A percentile compares a stretch with the other conserved stretches of the same genome.
phyloP scores from a whole-genome alignment of 208 protist species.

The Crithidia brevicula region DNA sequence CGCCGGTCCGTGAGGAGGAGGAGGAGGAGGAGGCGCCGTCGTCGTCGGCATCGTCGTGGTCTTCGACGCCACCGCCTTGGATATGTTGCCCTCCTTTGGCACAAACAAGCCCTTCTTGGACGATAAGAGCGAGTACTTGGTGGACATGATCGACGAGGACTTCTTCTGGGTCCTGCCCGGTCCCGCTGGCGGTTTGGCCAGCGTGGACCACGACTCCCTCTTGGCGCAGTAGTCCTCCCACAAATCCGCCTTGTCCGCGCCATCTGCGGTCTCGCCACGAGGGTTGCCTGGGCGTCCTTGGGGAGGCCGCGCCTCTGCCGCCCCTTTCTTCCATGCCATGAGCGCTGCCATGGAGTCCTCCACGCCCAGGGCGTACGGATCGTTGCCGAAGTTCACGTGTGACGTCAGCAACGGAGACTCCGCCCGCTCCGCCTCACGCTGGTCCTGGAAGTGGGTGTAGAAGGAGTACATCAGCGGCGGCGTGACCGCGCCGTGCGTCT shows the following conservation, averaged over 20 bases:
- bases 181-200: not conserved
- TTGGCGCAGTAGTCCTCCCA: conserved; percentile 14
- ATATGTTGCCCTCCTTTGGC: conserved; percentile 9
- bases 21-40: not conserved
- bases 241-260: not conserved
- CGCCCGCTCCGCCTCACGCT: not conserved
- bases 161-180: not conserved
- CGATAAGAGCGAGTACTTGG: conserved; percentile 7
- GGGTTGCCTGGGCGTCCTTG: too few relatives aligned
- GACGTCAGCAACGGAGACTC: not conserved
- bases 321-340: too few relatives aligned
- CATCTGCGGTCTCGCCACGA: not conserved
- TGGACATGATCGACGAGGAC: conserved; percentile 10
- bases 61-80: too few relatives aligned
- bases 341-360: not conserved
- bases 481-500: too few relatives aligned
- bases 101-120: not conserved
- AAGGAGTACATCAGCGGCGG: conserved; percentile 11
- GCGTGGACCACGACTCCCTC: conserved; percentile 8
- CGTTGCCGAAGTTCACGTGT: not conserved
- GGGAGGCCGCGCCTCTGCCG: too few relatives aligned
- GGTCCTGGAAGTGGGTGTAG: conserved; percentile 5
- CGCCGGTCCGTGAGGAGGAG: not conserved
- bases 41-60: too few relatives aligned
- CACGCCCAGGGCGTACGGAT: conserved; percentile 8